Evolutionary conservation across 2,329 filamentous ascomycete species (phyloP), one percentile per base, ranked within the genome.

Genomic region (Emmonsia crescens): DNA sequence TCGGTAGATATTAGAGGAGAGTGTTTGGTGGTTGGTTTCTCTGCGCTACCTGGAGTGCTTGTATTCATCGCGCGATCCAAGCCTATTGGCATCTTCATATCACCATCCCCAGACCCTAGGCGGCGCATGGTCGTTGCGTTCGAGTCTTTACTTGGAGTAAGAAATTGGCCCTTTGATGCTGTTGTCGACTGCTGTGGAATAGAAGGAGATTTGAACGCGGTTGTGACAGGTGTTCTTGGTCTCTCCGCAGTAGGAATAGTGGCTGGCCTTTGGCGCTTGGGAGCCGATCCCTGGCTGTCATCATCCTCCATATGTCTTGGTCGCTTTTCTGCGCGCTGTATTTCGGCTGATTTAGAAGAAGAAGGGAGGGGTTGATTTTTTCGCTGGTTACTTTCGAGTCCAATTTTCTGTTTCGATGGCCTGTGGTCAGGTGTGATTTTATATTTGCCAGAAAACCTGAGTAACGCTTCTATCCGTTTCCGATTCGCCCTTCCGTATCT

Each of bases 401-500:
- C 63, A 31, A 63, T 64, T 21, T 65, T 66, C 29, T 68, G 68
- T 36, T 69, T 70, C 14, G 60, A 57, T 21, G 70, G 66, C 24
- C 68, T 68, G 61, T 66, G 66, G n/a, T 68, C 65, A 14, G 64
- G 65, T 49, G 66, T 63, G 4, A 63, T 33, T 67, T 71, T 76
- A 58, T 65, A 71, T 66, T 76, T 77, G 48, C 71, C 71, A 29
- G 73, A 72, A 57, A 79, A 76, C 65, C 75, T 78, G 24, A 79
- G 71, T 21, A 79, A 69, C 38, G 70, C 75, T 62, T 79, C 76
- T 38, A 83, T 75, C n/a, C 77, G 76, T 60, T 76, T 77, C 49
- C 73, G 72, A 66, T 80, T 79, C 48, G 75, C 69, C 66, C 78
- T 81, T 19, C 79, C 78, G 66, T 82, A 83, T 63, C 77, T 81